Evolutionary conservation across 352 stramenopile genomes (phyloP), one percentile per base, ranked within the genome.

Genomic region (Globisporangium apiculatum): DNA sequence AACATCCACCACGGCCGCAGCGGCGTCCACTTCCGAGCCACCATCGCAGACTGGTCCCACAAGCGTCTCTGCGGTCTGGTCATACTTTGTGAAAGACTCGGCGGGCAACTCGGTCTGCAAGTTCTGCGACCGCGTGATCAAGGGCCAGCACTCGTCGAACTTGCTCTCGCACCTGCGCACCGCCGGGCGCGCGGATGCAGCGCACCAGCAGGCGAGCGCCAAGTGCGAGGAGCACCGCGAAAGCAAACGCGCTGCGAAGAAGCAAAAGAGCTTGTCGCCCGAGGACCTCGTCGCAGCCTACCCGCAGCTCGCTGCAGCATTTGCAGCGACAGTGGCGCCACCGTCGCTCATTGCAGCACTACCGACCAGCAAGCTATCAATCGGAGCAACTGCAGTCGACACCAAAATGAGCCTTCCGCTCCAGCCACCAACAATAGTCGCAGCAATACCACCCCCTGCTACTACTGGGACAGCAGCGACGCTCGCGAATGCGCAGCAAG

Each of bases 61-160:
- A 55, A 89, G 78, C 60, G 71, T 89, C 17, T 90, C 79, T 12
- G 83, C 83, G 14, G 83, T 92, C n/a, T 92, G 83, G 83, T 76
- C 73, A 35, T 92, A 89, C 65, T 92, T 92, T 58, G 75, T 87
- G 45, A 90, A 90, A 66, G 78, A 90, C 58, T 53, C 79, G 59
- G 65, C 69, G 38, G 80, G 80, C 61, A 90, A 92, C 68, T 89
- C 83, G 17, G 61, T 90, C 47, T 92, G 83, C 70, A 92, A 92
- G 67, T 89, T 92, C 66, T 92, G 83, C 64, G 72, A 85, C 47
- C 79, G 80, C 48, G 78, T 92, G 66, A 89, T 92, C 67, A 92
- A 92, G 65, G 83, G 83, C 51, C 79, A 92, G 71, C 83, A 92
- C 66, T 90, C 79, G 64, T 88, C 76, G 59, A 92, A 92, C 56